A percentile compares a stretch with the other conserved stretches of the same genome.
phyloP scores from a whole-genome alignment of 768 basidiomycete genomes.

The Terana coerulea region DNA sequence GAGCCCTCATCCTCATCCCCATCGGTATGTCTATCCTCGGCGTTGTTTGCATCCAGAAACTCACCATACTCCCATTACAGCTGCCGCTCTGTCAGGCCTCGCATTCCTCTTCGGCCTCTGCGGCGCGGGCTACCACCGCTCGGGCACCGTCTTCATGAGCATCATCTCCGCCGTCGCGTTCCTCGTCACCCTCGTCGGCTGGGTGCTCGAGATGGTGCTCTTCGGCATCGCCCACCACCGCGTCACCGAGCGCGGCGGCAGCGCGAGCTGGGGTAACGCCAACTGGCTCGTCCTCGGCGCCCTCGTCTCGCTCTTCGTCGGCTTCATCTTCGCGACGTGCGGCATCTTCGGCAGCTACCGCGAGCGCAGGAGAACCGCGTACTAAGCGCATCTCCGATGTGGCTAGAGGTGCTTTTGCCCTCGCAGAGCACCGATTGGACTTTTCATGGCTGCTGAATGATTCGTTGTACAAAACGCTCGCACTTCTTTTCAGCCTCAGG shows the following conservation, averaged over 20 bases:
- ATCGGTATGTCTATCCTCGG: constrained; percentile 44
- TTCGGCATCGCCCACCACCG: constrained; percentile 67
- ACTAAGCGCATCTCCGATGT: too few species aligned
- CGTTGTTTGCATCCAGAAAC: background rate
- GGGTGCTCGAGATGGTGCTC: constrained; percentile 76
- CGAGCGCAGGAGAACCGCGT: constrained; percentile 26
- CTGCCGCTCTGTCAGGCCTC: constrained; percentile 61
- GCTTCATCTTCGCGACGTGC: constrained; percentile 61
- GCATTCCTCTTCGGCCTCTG: constrained; percentile 68
- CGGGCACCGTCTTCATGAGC: constrained; percentile 76
- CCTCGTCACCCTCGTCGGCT: constrained; percentile 64
- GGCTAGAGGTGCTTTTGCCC: too few species aligned
- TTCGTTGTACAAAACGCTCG: too few species aligned
- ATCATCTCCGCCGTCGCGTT: constrained; percentile 62
- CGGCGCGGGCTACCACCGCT: constrained; percentile 58
- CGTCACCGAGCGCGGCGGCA: constrained; percentile 44
- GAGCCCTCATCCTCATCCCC: constrained; percentile 73
- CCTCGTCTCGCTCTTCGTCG: constrained; percentile 59
- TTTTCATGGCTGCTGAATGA: too few species aligned
- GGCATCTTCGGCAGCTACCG: constrained; percentile 68
- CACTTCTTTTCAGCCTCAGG: too few species aligned
- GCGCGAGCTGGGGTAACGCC: constrained; percentile 70
- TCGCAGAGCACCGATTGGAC: too few species aligned
- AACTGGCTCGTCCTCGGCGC: constrained; percentile 82
- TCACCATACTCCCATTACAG: constrained; percentile 27